Percentiles rank a stretch among this genome's conserved stretches.
Conservation (phyloP, 2,329 filamentous ascomycete genomes). For the Colletotrichum liaoningense region DNA sequence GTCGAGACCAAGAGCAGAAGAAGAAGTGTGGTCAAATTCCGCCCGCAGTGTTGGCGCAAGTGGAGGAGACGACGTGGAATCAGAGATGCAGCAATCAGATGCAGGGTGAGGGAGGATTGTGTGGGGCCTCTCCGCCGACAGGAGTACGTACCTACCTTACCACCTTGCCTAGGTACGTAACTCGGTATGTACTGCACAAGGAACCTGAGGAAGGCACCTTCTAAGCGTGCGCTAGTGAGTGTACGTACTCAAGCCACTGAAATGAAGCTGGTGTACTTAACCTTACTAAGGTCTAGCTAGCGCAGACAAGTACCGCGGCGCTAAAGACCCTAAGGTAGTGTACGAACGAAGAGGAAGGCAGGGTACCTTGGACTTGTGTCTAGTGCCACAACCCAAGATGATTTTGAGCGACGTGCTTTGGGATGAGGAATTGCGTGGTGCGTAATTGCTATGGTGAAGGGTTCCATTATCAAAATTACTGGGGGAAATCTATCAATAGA, state of each 20-base stretch:
- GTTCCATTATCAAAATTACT: conserved; percentile 11
- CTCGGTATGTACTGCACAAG: too few species aligned
- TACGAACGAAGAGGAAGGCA: too few species aligned
- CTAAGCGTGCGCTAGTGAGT: not conserved
- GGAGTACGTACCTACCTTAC: not conserved
- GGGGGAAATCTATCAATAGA: conserved; percentile 23
- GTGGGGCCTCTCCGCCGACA: not conserved
- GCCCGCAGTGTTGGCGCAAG: conserved; percentile 9
- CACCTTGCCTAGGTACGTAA: too few species aligned
- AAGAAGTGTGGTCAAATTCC: conserved; percentile 13
- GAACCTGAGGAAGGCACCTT: too few species aligned
- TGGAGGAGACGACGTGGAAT: conserved; percentile 34
- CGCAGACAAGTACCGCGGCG: not conserved
- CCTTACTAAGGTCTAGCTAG: not conserved
- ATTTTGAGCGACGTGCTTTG: not conserved
- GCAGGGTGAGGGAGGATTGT: conserved; percentile 21
- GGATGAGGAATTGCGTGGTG: conserved; percentile 1
- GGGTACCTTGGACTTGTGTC: not conserved
- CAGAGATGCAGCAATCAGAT: conserved; percentile 31
- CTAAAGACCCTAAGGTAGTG: not conserved
- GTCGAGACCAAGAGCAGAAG: not conserved
- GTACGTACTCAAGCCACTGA: not conserved
- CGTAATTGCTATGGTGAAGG: conserved; percentile 16
- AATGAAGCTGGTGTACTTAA: not conserved
- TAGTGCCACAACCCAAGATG: not conserved